Evolutionary conservation across 164 flowering plant species (phyloP), one percentile per base, ranked within the genome.

Genomic region (Macadamia tetraphylla): DNA sequence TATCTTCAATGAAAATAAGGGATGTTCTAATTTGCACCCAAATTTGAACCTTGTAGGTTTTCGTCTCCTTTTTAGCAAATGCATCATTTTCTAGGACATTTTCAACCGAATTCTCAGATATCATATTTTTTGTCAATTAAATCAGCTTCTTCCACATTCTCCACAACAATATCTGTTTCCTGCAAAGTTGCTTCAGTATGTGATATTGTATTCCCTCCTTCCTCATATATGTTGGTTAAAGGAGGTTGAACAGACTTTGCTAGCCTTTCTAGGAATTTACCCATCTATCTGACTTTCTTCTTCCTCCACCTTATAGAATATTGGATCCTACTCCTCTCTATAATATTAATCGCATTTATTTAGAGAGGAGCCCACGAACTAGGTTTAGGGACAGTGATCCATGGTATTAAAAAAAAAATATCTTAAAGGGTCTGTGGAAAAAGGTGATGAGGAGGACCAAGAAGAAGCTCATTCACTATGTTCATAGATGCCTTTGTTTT

Each of bases 231-330:
- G 23, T 71, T 81, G 66, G 82, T 80, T 31, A 76, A 66, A 60
- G 80, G 82, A 58, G 73, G 64, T 58, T 85, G 76, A 70, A 82
- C 77, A 70, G 84, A 76, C 72, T 84, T 89, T 17, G 80, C 81
- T 67, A 79, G 91, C 58, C 80, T 82, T 68, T 86, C 85, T 70
- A 95, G 72, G 67, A 95, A 69, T 74, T 66, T 8, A 76, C 83
- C 99, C 99, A 95, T 76, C 89, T 84, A 14, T 90, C 92, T 66
- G 98, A 89, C 74, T 87, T 79, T 95, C 98, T 71, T 88, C 99
- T 67, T 95, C 99, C 81, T 95, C 99, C 77, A 89, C 98, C 99
- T 95, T 81, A 23, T 23, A 23, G 23, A 23, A 23, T 23, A 0
- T 23, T 23, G 23, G 23, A 23, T 23, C 23, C 23, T 23, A 23